Evolutionary conservation across 495 filamentous ascomycete genomes (phyloP).

Genomic region (Penicillium dipodomyicola): DNA sequence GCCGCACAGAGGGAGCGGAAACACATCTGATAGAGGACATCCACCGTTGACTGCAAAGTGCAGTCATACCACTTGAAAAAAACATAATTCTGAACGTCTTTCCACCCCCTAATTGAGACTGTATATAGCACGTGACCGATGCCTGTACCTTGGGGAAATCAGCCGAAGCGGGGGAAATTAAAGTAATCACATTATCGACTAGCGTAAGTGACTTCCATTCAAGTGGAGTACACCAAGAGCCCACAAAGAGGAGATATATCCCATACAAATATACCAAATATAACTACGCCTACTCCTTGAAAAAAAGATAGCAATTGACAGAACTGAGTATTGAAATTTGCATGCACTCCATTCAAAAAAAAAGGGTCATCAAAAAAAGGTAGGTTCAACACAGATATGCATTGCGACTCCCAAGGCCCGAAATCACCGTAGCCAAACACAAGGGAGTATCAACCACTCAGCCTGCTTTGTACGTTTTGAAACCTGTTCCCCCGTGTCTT

Average conservation of each 20-base stretch:
- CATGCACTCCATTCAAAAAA: conserved; percentile 37
- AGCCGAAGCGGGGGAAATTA: conserved; percentile 1
- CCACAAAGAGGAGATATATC: not conserved
- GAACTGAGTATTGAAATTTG: conserved; percentile 27
- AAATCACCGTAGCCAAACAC: conserved; percentile 24
- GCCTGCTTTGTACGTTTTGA: conserved; percentile 21
- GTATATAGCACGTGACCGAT: not conserved
- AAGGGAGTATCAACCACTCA: conserved; percentile 22
- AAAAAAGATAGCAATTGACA: conserved; percentile 9
- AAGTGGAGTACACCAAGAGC: not conserved
- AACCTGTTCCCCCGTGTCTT: conserved; percentile 25
- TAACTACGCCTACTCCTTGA: not conserved
- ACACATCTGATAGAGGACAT: not conserved
- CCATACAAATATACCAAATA: not conserved
- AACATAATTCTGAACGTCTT: not conserved
- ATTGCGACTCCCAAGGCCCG: conserved; percentile 19
- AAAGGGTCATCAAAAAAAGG: conserved; percentile 33
- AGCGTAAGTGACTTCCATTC: conserved; percentile 1
- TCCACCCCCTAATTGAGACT: not conserved
- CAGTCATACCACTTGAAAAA: not conserved
- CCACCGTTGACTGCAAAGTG: not conserved
- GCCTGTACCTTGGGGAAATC: too few relatives aligned
- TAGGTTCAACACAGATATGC: conserved; percentile 32
- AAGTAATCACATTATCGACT: not conserved
- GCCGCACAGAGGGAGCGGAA: not conserved